These are phyloP conservation scores for Beverwykella pulmonaria DNA, from an alignment of 495 filamentous ascomycete genomes.

Conservation along the genomic window DNA sequence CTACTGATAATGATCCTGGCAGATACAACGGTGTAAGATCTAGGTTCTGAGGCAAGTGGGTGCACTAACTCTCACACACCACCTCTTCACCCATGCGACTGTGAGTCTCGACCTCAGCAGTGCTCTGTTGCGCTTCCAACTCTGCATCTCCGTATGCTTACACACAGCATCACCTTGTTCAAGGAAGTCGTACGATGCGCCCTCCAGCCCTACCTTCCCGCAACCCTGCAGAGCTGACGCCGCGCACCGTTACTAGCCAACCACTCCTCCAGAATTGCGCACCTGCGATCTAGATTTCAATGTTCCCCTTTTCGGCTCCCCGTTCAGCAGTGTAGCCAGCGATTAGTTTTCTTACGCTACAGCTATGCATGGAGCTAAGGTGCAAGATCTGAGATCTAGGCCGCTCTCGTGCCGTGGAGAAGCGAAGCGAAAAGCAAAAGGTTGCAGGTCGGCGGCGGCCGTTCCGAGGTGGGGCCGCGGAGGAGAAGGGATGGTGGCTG, in stretches of 20 bases:
- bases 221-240: background rate
- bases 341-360: background rate
- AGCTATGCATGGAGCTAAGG: background rate
- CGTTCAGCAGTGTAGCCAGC: background rate
- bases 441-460: background rate
- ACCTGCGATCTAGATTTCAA: background rate
- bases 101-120: no score
- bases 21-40: no score
- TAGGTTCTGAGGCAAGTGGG: no score
- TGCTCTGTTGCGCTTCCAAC: no score
- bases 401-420: background rate
- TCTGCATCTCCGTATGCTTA: background rate
- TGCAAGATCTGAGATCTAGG: slow-evolving; percentile 5
- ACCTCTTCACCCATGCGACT: no score
- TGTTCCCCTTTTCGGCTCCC: background rate
- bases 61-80: no score
- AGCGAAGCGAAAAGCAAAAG: background rate
- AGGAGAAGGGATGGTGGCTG: background rate
- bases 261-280: background rate
- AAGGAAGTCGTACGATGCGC: background rate
- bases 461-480: background rate
- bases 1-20: no score
- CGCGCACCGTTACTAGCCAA: background rate
- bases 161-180: background rate
- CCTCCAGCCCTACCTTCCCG: background rate